Evolutionary conservation across 345 rosid genomes (phyloP), one percentile per base, ranked within the genome.

Genomic region (Eucalyptus lansdowneana): DNA sequence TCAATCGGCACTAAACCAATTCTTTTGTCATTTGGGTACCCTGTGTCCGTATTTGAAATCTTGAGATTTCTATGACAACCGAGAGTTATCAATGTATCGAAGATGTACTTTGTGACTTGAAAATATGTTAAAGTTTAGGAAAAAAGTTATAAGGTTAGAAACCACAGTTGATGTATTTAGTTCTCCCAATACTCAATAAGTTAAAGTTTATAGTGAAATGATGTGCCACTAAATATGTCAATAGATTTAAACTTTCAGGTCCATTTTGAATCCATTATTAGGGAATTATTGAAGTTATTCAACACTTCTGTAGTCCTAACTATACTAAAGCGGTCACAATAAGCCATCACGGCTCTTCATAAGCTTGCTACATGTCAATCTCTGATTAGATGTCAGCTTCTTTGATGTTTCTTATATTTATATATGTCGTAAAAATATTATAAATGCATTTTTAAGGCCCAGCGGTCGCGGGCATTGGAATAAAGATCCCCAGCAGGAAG

Each of bases 71-170:
- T 14, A 50, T 0, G 2, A 50, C 1, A 50, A 50, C 0, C 3
- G 7, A 50, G 17, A 50, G 17, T 50, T 0, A 14, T 0, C 3
- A 14, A 50, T 50, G 51, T 50, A 0, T 14, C 16, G 3, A 50
- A 50, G 0, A 50, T 50, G 3, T 50, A 50, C 17, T 50, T 14
- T 50, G 17, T 50, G 17, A 3, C 51, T 50, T 14, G 51, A 50
- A 50, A 50, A 50, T 50, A 50, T 0, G 3, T 50, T 50, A 50
- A 14, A 50, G 51, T 50, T 50, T 50, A 27, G n/a, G 69, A 62
- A 62, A 60, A 13, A 62, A 13, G 2, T 3, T 11, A 14, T 62
- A 6, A 29, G 34, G 5, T 62, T 29, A 29, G 8, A 62, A 62
- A 29, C 34, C 16, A 62, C 2, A 29, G 0, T 13, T 62, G 31